Evolutionary conservation across 208 protist species (phyloP), one percentile per base, ranked within the genome.

Genomic region (Leishmania guyanensis): DNA sequence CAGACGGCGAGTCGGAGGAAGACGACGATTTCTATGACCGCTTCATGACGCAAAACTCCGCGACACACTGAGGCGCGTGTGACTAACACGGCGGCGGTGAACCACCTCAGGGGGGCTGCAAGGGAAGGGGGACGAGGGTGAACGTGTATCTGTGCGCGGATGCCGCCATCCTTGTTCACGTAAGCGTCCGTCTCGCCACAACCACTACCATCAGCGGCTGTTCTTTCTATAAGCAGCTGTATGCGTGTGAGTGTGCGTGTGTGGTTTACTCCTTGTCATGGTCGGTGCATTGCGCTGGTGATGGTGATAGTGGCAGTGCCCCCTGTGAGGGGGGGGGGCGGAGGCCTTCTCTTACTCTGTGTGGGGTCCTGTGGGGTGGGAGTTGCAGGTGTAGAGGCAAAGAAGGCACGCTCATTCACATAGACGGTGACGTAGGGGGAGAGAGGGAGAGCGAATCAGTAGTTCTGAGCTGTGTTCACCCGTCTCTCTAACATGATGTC

Each of bases 11-110:
- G 60, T 80, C 79, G 51, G 89, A 87, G 36, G 91, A 98, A n/a
- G 93, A 98, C 20, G 95, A 98, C 77, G 95, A 98, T 79, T 98
- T 98, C 75, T 98, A 98, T 80, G 95, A 98, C 82, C 93, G 93
- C 53, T 98, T 98, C 84, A 97, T 97, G 93, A 94, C 91, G n/a
- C 92, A 95, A 58, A 91, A 93, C 64, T 79, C 82, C 6, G 83
- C 90, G 17, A 77, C 84, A 5, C 85, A 72, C 76, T 92, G 75
- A 85, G 56, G 60, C 26, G 70, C 53, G 39, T 6, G 36, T n/a
- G 12, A n/a, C 17, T 20, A 6, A 20, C 26, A 33, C 68, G 65
- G 36, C 20, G 3, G 65, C 36, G 65, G 36, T 48, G 65, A 58
- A 70, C 36, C 65, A 48, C 36, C 17, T 48, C 65, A 39, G 36